Conservation (phyloP, 2,329 filamentous ascomycete genomes). For the Colletotrichum salicis region DNA sequence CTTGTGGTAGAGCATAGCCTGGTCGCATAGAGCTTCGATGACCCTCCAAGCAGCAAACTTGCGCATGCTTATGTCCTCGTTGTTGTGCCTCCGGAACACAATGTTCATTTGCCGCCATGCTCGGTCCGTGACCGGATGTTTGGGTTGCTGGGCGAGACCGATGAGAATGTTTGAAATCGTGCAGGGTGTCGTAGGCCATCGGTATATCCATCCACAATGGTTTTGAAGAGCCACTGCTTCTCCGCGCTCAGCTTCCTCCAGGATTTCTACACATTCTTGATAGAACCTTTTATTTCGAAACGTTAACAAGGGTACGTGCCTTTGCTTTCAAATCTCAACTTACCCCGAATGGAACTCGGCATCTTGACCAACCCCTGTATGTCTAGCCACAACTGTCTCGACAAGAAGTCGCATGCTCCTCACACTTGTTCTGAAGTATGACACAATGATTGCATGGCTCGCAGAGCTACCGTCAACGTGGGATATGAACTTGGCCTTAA, state of each 20-base stretch:
- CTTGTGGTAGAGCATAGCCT: constrained; percentile 36
- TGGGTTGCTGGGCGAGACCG: constrained; percentile 32
- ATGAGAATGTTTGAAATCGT: constrained; percentile 32
- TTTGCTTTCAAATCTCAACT: background rate
- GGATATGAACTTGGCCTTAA: constrained; percentile 27
- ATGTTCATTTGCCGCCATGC: constrained; percentile 37
- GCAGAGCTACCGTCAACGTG: constrained; percentile 10
- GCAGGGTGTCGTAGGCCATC: constrained; percentile 32
- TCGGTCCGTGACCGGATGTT: constrained; percentile 29
- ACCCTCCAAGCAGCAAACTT: constrained; percentile 35
- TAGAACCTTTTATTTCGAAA: background rate
- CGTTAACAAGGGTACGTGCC: background rate
- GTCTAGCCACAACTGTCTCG: background rate
- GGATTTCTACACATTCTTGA: constrained; percentile 32
- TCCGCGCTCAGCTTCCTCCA: constrained; percentile 34
- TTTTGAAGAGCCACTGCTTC: constrained; percentile 31
- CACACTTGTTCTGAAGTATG: constrained; percentile 9
- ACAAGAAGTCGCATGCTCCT: constrained; percentile 21
- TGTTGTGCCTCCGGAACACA: constrained; percentile 35
- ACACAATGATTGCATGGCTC: constrained; percentile 1
- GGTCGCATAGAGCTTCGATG: constrained; percentile 36
- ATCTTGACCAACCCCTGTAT: background rate
- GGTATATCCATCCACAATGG: constrained; percentile 36
- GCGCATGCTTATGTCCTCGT: constrained; percentile 34
- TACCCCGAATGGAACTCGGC: constrained; percentile 19